phyloP scores from a whole-genome alignment of 2,329 filamentous ascomycete species.

The Dothiorella sarmentorum region DNA sequence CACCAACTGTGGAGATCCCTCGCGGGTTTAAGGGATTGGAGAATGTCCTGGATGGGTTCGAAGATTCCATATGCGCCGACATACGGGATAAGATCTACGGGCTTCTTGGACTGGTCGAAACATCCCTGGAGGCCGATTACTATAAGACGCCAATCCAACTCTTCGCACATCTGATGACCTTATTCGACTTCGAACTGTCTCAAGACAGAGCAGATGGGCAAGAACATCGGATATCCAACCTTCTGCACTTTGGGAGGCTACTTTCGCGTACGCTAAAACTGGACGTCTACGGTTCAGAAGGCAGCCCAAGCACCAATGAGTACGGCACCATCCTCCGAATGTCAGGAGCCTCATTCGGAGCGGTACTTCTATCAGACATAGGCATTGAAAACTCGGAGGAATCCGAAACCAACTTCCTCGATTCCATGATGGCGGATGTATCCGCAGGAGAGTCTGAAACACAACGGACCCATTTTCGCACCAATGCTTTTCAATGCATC shows the following conservation, averaged over 20 bases:
- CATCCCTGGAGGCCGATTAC: not conserved
- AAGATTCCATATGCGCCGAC: not conserved
- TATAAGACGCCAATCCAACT: not conserved
- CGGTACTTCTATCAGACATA: too few species aligned
- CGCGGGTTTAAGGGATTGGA: not conserved
- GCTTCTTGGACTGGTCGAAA: not conserved
- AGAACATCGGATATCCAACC: not conserved
- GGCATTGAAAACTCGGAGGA: too few species aligned
- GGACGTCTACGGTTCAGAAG: not conserved
- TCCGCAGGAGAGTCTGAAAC: too few species aligned
- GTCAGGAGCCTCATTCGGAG: not conserved
- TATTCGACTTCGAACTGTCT: not conserved
- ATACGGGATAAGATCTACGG: not conserved
- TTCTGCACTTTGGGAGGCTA: not conserved
- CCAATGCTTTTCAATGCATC: too few species aligned
- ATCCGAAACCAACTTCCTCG: too few species aligned
- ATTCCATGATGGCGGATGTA: too few species aligned
- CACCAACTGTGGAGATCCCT: too few species aligned
- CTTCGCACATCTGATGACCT: not conserved
- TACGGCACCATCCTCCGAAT: not conserved
- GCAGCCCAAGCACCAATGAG: not conserved
- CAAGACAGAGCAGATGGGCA: not conserved
- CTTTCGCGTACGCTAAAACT: not conserved
- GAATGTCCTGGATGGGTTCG: not conserved
- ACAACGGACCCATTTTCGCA: too few species aligned